Percentiles rank a stretch among this genome's conserved stretches.
These are phyloP conservation scores for Puccinia polysora DNA, from an alignment of 1,284 basidiomycete genomes.

Conservation along the genomic window DNA sequence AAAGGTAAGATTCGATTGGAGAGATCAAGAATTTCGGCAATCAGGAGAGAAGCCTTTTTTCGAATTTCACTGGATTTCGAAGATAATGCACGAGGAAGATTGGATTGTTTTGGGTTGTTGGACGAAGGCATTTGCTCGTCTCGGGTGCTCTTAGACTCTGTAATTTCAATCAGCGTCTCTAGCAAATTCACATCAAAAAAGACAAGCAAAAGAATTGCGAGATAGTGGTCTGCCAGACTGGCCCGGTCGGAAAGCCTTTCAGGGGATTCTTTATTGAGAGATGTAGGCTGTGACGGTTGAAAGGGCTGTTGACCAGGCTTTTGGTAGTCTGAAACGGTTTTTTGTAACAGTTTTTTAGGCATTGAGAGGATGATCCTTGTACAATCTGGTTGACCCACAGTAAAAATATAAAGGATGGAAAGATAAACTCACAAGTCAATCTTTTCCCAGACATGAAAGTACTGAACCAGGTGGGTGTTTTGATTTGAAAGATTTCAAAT, in stretches of 20 bases:
- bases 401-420: not conserved
- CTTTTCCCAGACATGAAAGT: conserved; percentile 81
- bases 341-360: not conserved
- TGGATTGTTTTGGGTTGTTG: not conserved
- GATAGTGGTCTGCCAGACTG: conserved; percentile 87
- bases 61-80: conserved; percentile 61
- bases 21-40: conserved; percentile 83
- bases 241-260: conserved; percentile 56
- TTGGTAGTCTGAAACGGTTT: conserved; percentile 35
- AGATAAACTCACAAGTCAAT: conserved; percentile 65
- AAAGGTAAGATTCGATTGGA: conserved; percentile 84
- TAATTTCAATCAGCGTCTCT: conserved; percentile 74
- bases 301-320: conserved; percentile 32
- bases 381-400: not conserved
- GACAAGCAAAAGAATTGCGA: conserved; percentile 78
- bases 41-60: conserved; percentile 82
- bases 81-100: conserved; percentile 2
- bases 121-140: conserved; percentile 10
- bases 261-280: conserved; percentile 12
- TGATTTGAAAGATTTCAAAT: conserved; percentile 86
- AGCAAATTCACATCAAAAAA: conserved; percentile 55
- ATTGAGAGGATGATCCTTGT: conserved; percentile 22
- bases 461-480: conserved; percentile 79
- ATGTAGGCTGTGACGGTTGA: conserved; percentile 32
- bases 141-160: conserved; percentile 60